Percentiles rank a stretch among this genome's conserved stretches.
phyloP scores from a whole-genome alignment of 2,329 filamentous ascomycete genomes.

The Thelonectria blattea region DNA sequence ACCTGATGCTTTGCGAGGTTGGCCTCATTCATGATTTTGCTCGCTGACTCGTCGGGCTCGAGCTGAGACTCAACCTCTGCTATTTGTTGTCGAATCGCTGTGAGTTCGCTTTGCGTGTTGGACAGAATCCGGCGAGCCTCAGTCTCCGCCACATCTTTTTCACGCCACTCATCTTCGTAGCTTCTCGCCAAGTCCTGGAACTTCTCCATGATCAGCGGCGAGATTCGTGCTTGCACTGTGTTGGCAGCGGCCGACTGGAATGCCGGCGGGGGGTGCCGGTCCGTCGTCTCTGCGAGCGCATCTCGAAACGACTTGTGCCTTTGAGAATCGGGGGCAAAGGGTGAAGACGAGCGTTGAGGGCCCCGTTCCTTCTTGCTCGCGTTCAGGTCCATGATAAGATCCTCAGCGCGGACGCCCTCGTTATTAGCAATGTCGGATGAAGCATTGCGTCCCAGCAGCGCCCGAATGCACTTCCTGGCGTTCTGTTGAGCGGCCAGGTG shows the following conservation, averaged over 20 bases:
- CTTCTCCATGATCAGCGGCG: slow-evolving; percentile 72
- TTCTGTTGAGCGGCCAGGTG: slow-evolving; percentile 79
- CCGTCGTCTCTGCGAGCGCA: slow-evolving; percentile 51
- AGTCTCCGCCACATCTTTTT: slow-evolving; percentile 73
- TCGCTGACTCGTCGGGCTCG: slow-evolving; percentile 60
- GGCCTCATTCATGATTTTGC: slow-evolving; percentile 58
- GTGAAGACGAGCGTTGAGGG: slow-evolving; percentile 78
- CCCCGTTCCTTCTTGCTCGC: slow-evolving; percentile 69
- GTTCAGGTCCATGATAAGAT: slow-evolving; percentile 79
- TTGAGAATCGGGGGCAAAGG: slow-evolving; percentile 67
- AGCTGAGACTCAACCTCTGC: slow-evolving; percentile 61
- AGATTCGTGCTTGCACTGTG: slow-evolving; percentile 72
- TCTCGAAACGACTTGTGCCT: slow-evolving; percentile 61
- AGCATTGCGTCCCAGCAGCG: slow-evolving; percentile 79
- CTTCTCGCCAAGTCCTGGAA: slow-evolving; percentile 72
- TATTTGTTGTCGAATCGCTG: slow-evolving; percentile 64
- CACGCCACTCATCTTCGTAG: slow-evolving; percentile 77
- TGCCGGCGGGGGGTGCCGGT: slow-evolving; percentile 47
- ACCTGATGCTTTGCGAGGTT: slow-evolving; percentile 56
- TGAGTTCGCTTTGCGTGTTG: slow-evolving; percentile 72
- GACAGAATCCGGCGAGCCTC: slow-evolving; percentile 70
- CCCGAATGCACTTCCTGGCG: slow-evolving; percentile 86
- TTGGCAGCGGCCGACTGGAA: slow-evolving; percentile 71
- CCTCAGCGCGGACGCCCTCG: slow-evolving; percentile 82
- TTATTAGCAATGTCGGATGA: slow-evolving; percentile 82